phyloP scores from a whole-genome alignment of 1,139 yeast genomes.

The Diutina catenulata region DNA sequence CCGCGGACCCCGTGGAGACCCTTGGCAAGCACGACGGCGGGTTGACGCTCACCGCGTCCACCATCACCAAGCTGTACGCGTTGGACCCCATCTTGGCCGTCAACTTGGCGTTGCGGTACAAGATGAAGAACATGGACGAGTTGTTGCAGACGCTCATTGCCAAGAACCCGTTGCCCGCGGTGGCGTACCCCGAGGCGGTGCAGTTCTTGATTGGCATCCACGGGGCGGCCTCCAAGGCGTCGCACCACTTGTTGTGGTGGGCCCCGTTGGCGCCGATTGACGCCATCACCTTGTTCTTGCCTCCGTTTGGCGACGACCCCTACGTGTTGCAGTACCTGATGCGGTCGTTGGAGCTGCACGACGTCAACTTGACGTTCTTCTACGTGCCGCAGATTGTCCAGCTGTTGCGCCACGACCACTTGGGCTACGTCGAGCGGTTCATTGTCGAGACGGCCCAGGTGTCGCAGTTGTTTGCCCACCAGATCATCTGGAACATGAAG shows the following conservation, averaged over 20 bases:
- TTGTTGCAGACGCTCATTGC: slow-evolving; percentile 44
- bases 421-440: slow-evolving; percentile 80
- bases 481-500: slow-evolving; percentile 94
- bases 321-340: slow-evolving; percentile 75
- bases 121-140: slow-evolving; percentile 29
- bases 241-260: slow-evolving; percentile 55
- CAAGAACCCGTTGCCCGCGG: slow-evolving; percentile 48
- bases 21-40: slow-evolving; percentile 20
- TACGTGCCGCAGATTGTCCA: slow-evolving; percentile 98
- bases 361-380: slow-evolving; percentile 81
- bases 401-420: slow-evolving; percentile 65
- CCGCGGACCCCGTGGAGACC: slow-evolving; percentile 39
- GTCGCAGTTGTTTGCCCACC: slow-evolving; percentile 89
- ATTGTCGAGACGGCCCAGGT: slow-evolving; percentile 89
- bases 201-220: slow-evolving; percentile 17
- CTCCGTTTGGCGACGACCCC: slow-evolving; percentile 59
- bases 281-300: slow-evolving; percentile 74
- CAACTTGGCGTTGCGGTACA: slow-evolving; percentile 52
- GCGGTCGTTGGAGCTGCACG: slow-evolving; percentile 82
- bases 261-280: slow-evolving; percentile 72
- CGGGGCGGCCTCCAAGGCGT: slow-evolving; percentile 27
- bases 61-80: slow-evolving; percentile 42
- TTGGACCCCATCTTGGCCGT: slow-evolving; percentile 69
- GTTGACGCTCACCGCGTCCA: slow-evolving; percentile 22
- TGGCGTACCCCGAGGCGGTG: background rate